Evolutionary conservation across 768 basidiomycete species (phyloP), one percentile per base, ranked within the genome.

Genomic region (Dacryopinax primogenitus): DNA sequence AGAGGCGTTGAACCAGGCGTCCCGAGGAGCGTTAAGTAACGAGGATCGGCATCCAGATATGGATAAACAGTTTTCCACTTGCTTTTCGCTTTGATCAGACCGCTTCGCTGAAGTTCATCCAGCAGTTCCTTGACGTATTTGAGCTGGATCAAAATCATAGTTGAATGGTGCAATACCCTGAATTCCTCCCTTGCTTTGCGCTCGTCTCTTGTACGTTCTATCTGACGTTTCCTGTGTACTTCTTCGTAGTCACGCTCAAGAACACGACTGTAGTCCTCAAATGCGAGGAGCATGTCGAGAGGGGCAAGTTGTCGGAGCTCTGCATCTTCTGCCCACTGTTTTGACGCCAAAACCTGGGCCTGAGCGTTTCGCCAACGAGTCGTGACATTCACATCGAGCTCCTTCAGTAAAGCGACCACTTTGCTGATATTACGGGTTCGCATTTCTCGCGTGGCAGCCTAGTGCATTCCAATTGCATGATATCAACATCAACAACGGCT

Each of bases 31-130:
- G 82, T 80, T 44, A 87, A 79, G 76, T 98, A 99, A n/a, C 91
- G 84, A 45, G 82, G 79, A 71, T 96, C 91, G 34, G 86, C 79
- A 6, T 79, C 78, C 76, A 98, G 86, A 26, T 79, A 75, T 0
- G 90, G 86, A 69, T 92, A 92, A 30, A 92, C 81, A 35, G 87
- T 81, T 73, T 92, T 92, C 95, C 95, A 99, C 73, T 93, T 94
- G 2, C 86, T 84, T 33, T 87, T 84, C 3, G 92, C 85, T 63
- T 82, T 86, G 75, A 98, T 81, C 62, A 84, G 80, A 7, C 88
- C 85, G 0, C 77, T 73, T 2, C 80, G 76, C 7, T 87, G 77
- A n/a, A 96, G 78, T 62, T 84, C 85, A 44, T 82, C 78, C 18
- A 99, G 80, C 33, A 97, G 77, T 3, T 78, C 82, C 87, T 93